Percentiles rank a stretch among this genome's conserved stretches.
Conservation (phyloP, 495 filamentous ascomycete species). For the Hyaloscypha hepaticicola region DNA sequence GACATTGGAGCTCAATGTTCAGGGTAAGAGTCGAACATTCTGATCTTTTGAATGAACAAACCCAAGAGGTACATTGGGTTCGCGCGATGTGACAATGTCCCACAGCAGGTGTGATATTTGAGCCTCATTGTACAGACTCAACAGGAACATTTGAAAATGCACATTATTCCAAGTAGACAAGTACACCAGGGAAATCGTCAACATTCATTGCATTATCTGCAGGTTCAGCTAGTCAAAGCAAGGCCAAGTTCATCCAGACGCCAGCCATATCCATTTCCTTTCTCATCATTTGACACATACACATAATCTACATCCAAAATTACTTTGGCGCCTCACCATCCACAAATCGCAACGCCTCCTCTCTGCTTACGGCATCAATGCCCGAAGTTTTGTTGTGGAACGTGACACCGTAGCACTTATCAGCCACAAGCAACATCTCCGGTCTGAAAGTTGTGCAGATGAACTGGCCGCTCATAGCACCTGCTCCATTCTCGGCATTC, state of each 20-base stretch:
- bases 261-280: conserved; percentile 1
- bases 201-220: not conserved
- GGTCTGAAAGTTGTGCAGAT: conserved; percentile 95
- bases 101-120: not conserved
- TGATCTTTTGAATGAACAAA: not conserved
- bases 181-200: not conserved
- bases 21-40: not conserved
- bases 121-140: not conserved
- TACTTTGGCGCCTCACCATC: conserved; percentile 55
- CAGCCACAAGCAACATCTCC: conserved; percentile 91
- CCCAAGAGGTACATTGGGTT: not conserved
- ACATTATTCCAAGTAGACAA: not conserved
- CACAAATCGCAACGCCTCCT: conserved; percentile 90
- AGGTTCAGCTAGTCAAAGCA: not conserved
- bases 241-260: not conserved
- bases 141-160: not conserved
- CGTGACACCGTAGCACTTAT: conserved; percentile 96
- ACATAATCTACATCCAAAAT: not conserved
- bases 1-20: not conserved
- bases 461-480: conserved; percentile 54
- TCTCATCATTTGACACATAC: not conserved
- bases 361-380: conserved; percentile 82
- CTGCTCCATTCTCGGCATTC: conserved; percentile 41
- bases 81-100: not conserved
- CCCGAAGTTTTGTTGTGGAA: conserved; percentile 91